A percentile compares a stretch with the other conserved stretches of the same genome.
phyloP scores from a whole-genome alignment of 2,329 filamentous ascomycete species.

The Fusarium sambucinum region DNA sequence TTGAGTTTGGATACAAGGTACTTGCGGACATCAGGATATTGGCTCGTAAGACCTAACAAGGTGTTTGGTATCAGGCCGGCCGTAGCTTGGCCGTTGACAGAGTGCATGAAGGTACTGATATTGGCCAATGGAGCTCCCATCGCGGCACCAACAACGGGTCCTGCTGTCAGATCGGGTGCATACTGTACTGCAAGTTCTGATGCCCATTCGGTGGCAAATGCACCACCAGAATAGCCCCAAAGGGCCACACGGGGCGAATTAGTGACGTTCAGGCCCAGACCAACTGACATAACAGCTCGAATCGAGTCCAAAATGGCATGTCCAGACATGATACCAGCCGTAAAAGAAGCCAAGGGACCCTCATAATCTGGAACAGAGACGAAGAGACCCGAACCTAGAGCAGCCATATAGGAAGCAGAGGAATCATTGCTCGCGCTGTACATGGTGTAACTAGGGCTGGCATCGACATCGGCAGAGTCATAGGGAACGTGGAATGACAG shows the following conservation, averaged over 20 bases:
- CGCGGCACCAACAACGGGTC: conserved; percentile 59
- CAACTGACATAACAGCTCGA: conserved; percentile 55
- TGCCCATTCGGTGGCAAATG: conserved; percentile 64
- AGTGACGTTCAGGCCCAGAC: conserved; percentile 48
- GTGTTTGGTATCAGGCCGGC: conserved; percentile 39
- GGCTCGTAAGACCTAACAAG: conserved; percentile 36
- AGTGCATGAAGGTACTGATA: conserved; percentile 51
- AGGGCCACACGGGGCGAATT: conserved; percentile 54
- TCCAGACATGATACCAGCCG: conserved; percentile 57
- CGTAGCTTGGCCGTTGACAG: conserved; percentile 48
- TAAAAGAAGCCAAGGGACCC: conserved; percentile 59
- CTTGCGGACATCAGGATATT: conserved; percentile 35
- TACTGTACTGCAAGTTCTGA: conserved; percentile 65
- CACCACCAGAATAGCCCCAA: conserved; percentile 70
- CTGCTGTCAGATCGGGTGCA: conserved; percentile 60
- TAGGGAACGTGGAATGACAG: conserved; percentile 43
- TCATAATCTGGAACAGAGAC: conserved; percentile 62
- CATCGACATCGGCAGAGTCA: conserved; percentile 41
- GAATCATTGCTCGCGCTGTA: conserved; percentile 6
- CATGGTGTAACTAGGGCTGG: conserved; percentile 34
- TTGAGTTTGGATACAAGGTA: conserved; percentile 40
- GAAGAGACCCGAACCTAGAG: conserved; percentile 30
- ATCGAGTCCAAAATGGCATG: conserved; percentile 60
- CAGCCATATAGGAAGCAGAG: not conserved
- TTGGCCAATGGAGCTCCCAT: conserved; percentile 62